These are phyloP conservation scores for Aphanomyces invadans DNA, from an alignment of 352 stramenopile genomes.

Conservation along the genomic window DNA sequence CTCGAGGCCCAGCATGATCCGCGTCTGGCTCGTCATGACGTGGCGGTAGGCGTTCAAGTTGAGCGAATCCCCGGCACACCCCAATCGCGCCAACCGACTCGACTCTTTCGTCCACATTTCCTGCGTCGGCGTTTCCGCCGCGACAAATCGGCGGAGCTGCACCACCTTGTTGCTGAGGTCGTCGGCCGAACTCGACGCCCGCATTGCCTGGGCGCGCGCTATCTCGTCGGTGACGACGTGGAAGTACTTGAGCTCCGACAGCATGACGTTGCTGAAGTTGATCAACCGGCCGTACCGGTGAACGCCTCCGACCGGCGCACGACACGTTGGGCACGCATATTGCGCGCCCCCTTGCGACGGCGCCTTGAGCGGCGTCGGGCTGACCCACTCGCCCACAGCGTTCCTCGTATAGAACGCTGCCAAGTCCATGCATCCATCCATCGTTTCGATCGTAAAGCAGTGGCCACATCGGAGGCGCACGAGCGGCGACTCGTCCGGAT, in stretches of 20 bases:
- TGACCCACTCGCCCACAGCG: background rate
- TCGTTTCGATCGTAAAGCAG: conserved; percentile 51
- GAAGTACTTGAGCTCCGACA: conserved; percentile 35
- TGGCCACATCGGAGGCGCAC: conserved; percentile 61
- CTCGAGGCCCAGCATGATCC: background rate
- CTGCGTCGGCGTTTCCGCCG: background rate
- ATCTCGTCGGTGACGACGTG: too few relatives aligned
- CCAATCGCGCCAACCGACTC: conserved; percentile 21
- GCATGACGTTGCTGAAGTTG: conserved; percentile 36
- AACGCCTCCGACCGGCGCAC: conserved; percentile 35
- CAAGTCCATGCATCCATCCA: conserved; percentile 59
- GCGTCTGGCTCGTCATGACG: background rate
- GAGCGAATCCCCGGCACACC: conserved; percentile 2
- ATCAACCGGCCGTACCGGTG: conserved; percentile 39
- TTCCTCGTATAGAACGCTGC: conserved; percentile 31
- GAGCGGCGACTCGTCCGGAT: conserved; percentile 56
- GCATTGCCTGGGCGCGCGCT: too few relatives aligned
- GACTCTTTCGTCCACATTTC: background rate
- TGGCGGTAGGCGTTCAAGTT: conserved; percentile 17
- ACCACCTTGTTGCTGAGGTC: too few relatives aligned
- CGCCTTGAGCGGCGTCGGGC: background rate
- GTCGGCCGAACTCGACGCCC: too few relatives aligned
- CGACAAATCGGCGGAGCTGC: too few relatives aligned
- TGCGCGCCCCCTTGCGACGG: conserved; percentile 30
- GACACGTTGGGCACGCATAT: conserved; percentile 40